Percentiles rank a stretch among this genome's conserved stretches.
Conservation (phyloP, 2,329 filamentous ascomycete genomes). For the Ascochyta viciae-villosae region DNA sequence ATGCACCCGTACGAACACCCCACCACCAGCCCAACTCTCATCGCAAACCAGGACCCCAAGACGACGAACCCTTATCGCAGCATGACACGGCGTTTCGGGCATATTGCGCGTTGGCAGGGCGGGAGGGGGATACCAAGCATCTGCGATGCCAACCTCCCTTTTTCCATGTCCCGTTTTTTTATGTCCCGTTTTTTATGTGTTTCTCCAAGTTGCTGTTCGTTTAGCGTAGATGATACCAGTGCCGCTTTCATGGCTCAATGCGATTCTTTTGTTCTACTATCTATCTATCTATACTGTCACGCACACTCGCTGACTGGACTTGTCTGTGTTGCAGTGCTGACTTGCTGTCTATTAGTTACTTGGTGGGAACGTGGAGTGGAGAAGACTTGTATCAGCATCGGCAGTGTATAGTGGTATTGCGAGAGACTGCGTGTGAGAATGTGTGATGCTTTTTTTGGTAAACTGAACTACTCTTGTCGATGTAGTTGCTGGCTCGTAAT, state of each 20-base stretch:
- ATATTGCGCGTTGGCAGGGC: not conserved
- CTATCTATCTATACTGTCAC: no score
- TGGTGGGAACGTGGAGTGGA: no score
- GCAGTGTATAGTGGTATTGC: not conserved
- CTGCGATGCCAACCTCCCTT: not conserved
- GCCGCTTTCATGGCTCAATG: conserved; percentile 5
- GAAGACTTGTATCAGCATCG: no score
- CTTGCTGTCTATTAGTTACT: not conserved
- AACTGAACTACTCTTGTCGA: not conserved
- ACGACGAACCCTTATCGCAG: not conserved
- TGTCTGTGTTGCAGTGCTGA: no score
- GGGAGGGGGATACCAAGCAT: not conserved
- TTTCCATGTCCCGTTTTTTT: no score
- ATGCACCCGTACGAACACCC: no score
- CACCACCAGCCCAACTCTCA: no score
- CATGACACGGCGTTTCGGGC: not conserved
- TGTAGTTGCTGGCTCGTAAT: conserved; percentile 10
- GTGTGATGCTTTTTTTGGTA: not conserved
- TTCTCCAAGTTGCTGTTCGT: not conserved
- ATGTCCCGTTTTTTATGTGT: not conserved
- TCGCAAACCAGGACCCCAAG: no score
- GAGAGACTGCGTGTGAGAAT: not conserved
- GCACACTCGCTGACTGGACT: no score
- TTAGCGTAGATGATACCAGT: conserved; percentile 19
- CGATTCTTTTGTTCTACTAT: not conserved